Evolutionary conservation across 768 basidiomycete genomes (phyloP).

Genomic region (Mycena polygramma): DNA sequence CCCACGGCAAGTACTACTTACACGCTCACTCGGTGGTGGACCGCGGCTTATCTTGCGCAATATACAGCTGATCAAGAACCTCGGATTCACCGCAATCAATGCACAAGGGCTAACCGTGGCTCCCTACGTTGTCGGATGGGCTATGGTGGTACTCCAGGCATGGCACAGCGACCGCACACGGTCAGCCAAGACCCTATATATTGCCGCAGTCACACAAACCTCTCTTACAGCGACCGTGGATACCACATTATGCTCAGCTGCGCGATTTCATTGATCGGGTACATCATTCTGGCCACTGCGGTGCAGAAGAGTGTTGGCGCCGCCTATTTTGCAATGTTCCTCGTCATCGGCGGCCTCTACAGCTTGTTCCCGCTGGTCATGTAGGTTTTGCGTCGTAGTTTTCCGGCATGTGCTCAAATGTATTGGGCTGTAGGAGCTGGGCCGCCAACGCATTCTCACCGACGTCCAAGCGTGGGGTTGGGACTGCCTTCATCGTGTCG

Average conservation of each 20-base stretch:
- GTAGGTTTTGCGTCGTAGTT: slow-evolving; percentile 46
- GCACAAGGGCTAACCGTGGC: slow-evolving; percentile 72
- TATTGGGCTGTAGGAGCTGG: slow-evolving; percentile 61
- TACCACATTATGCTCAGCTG: slow-evolving; percentile 68
- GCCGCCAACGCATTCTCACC: slow-evolving; percentile 72
- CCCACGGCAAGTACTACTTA: slow-evolving; percentile 63
- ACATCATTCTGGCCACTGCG: slow-evolving; percentile 65
- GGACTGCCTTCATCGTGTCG: slow-evolving; percentile 71
- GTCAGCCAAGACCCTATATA: neutral
- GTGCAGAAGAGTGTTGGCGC: slow-evolving; percentile 66
- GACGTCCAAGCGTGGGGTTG: slow-evolving; percentile 71
- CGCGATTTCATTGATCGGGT: slow-evolving; percentile 62
- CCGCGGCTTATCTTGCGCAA: neutral
- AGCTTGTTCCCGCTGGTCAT: slow-evolving; percentile 71
- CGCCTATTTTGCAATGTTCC: slow-evolving; percentile 69
- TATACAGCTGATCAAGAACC: slow-evolving; percentile 62
- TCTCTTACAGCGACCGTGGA: slow-evolving; percentile 56
- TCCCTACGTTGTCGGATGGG: slow-evolving; percentile 69
- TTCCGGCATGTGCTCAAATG: neutral
- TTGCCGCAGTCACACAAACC: neutral
- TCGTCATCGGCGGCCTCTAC: slow-evolving; percentile 68
- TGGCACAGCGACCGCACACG: slow-evolving; percentile 67
- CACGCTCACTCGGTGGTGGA: neutral
- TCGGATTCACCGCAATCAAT: slow-evolving; percentile 68
- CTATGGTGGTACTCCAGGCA: slow-evolving; percentile 66